Percentiles rank a stretch among this genome's conserved stretches.
Evolutionary conservation across 768 basidiomycete genomes (phyloP).

Genomic region (Kwoniella dejecticola): DNA sequence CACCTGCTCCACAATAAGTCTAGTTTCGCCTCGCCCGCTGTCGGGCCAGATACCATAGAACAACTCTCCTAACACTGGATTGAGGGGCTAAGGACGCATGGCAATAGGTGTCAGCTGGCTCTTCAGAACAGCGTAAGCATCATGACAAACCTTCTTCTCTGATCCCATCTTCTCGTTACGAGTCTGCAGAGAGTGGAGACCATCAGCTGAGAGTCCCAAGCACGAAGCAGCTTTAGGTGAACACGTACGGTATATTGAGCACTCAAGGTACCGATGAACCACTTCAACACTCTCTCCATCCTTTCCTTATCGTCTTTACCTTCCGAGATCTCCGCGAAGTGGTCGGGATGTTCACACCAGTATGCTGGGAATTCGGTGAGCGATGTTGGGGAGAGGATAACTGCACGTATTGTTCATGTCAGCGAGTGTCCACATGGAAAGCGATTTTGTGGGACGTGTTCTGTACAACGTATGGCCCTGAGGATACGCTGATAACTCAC

Average conservation of each 20-base stretch:
- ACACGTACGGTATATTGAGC: conserved; percentile 65
- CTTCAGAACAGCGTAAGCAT: too few species aligned
- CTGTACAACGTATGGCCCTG: too few species aligned
- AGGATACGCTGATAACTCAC: conserved; percentile 36
- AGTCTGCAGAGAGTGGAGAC: conserved; percentile 59
- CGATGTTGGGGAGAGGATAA: conserved; percentile 88
- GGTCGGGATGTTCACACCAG: conserved; percentile 91
- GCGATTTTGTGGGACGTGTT: too few species aligned
- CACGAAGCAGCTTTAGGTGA: conserved; percentile 1
- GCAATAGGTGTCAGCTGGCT: neutral
- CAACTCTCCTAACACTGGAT: conserved; percentile 83
- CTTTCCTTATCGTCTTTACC: conserved; percentile 73
- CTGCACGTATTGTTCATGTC: conserved; percentile 20
- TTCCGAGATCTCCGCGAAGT: conserved; percentile 83
- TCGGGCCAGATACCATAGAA: conserved; percentile 92
- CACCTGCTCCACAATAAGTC: conserved; percentile 87
- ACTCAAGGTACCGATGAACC: conserved; percentile 97
- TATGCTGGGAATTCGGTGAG: conserved; percentile 94
- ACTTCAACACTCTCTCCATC: conserved; percentile 77
- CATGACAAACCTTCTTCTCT: conserved; percentile 80
- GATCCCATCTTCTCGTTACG: conserved; percentile 93
- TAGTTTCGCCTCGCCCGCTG: conserved; percentile 73
- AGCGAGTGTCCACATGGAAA: too few species aligned
- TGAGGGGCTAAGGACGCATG: conserved; percentile 69
- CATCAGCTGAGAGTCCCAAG: neutral